Evolutionary conservation across 139 green algal species (phyloP), one percentile per base, ranked within the genome.

Genomic region (Edaphochlamys debaryana): DNA sequence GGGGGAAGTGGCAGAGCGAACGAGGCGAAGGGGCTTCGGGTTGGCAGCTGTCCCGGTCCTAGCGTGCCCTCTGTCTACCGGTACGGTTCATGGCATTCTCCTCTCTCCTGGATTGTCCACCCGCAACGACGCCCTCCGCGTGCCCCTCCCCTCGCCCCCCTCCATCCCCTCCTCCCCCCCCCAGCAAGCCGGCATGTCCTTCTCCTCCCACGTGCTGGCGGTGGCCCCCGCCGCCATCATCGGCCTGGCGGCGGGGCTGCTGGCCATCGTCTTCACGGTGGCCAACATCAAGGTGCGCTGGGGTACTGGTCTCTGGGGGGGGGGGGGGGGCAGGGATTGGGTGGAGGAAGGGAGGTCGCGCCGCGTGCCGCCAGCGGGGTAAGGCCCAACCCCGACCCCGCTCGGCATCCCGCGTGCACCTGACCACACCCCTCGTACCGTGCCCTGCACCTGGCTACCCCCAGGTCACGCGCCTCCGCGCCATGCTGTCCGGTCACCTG

Each of bases 181-280:
- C 8, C 71, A 79, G 71, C 71, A 79, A 79, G 63, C 81, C 37
- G 84, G 86, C 19, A 36, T 92, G 30, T 86, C 88, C 45, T 85
- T 92, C 63, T 89, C 79, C 41, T 93, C 90, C 11, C 95, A 98
- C 87, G 89, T 96, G 52, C 83, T 95, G 52, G 92, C 94, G 0
- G 85, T 97, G 19, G 36, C 95, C 2, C 95, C 95, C 0, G 94
- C 95, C 1, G 89, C 88, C 2, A 69, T 94, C 37, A 93, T 96
- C 52, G 95, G 95, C 36, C 69, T 96, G 40, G 72, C 91, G 36
- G 92, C 89, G 34, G 95, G 95, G 48, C 56, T 94, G 41, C 72
- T 95, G 38, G 93, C 89, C 54, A 92, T 95, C 36, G 70, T 80
- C 7, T 98, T 98, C 91, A 97, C 94, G 0, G 67, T 93, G 25